Conservation (phyloP, 1,284 basidiomycete genomes). For the Inonotus obliquus region DNA sequence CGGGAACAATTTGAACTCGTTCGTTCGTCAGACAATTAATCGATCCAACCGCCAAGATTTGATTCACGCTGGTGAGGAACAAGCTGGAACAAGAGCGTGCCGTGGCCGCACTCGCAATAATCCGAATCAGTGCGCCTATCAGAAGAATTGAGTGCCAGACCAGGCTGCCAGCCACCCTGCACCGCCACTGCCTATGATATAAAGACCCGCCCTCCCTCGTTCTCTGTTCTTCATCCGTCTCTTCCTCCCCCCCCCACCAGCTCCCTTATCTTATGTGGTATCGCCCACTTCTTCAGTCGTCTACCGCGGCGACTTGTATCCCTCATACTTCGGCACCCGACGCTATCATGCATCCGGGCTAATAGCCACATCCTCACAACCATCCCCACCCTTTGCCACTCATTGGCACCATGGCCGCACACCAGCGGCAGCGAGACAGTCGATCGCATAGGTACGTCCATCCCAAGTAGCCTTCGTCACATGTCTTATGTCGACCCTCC, state of each 20-base stretch:
- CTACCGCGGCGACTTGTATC: background rate
- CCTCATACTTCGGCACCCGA: background rate
- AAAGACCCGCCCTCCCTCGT: background rate
- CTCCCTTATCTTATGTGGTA: background rate
- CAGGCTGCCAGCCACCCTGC: background rate
- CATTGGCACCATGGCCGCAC: background rate
- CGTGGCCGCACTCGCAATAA: background rate
- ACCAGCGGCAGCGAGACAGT: background rate
- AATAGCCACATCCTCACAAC: background rate
- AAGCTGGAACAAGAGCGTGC: background rate
- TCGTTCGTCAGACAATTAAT: too few relatives aligned
- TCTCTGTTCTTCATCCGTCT: background rate
- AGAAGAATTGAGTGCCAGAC: background rate
- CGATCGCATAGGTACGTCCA: background rate
- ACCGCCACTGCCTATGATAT: background rate
- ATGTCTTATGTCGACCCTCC: background rate
- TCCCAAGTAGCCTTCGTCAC: background rate
- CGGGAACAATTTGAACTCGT: too few relatives aligned
- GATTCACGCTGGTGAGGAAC: background rate
- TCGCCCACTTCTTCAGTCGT: background rate
- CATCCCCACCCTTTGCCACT: background rate
- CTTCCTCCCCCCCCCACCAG: background rate
- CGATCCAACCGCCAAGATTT: background rate
- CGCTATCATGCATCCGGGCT: background rate
- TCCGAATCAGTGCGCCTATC: background rate